phyloP scores from a whole-genome alignment of 148 eudicot genomes.

The Chenopodium quinoa region DNA sequence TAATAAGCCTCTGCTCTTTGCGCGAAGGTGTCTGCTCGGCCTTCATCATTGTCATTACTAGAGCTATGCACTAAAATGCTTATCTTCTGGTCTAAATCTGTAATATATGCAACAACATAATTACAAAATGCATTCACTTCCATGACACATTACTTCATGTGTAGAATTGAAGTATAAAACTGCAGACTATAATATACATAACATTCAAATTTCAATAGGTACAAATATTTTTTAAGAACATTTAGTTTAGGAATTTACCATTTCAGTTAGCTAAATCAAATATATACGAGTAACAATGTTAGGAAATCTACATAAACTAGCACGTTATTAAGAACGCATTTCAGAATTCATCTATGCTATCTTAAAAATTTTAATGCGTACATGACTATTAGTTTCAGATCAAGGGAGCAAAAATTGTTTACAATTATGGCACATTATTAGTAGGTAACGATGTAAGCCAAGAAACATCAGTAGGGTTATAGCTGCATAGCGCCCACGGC shows the following conservation, averaged over 20 bases:
- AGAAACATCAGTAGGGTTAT: too few species aligned
- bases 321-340: not conserved
- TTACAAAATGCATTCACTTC: not conserved
- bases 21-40: conserved; percentile 46
- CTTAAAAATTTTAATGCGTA: too few species aligned
- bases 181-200: not conserved
- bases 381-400: too few species aligned
- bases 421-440: not conserved
- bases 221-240: not conserved
- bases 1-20: conserved; percentile 66
- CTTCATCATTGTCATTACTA: conserved; percentile 23
- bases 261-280: not conserved
- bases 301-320: not conserved
- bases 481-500: not conserved
- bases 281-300: too few species aligned
- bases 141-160: not conserved
- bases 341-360: too few species aligned
- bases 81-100: conserved; percentile 68
- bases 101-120: not conserved
- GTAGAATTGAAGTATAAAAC: not conserved
- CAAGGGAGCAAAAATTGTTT: not conserved
- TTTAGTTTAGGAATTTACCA: not conserved
- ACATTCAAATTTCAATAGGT: not conserved
- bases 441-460: not conserved
- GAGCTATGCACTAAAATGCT: conserved; percentile 34